Evolutionary conservation across 257 asterid species (phyloP).

Genomic region (Capsicum chinense): DNA sequence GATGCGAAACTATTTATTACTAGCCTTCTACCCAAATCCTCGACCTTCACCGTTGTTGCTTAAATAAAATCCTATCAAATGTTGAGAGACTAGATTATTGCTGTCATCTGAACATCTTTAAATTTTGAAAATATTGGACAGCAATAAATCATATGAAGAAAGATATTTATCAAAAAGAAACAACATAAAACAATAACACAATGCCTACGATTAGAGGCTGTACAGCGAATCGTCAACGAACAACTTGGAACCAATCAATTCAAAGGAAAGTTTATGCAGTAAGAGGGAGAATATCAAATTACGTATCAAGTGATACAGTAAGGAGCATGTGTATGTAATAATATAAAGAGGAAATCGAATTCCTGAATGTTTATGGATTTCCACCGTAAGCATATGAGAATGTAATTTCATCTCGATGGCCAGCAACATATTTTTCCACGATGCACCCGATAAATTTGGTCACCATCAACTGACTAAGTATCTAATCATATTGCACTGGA

Average conservation of each 20-base stretch:
- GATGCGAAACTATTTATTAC: too few species aligned
- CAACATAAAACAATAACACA: too few species aligned
- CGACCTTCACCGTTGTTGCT: background rate
- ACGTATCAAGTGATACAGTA: too few species aligned
- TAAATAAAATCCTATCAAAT: background rate
- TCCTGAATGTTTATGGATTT: slow-evolving; percentile 5
- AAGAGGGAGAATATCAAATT: too few species aligned
- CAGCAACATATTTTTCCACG: background rate
- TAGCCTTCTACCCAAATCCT: too few species aligned
- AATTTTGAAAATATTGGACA: background rate
- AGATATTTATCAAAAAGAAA: too few species aligned
- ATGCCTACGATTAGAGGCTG: too few species aligned
- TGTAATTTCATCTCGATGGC: background rate
- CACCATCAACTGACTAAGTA: background rate
- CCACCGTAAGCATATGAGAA: background rate
- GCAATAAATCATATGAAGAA: background rate
- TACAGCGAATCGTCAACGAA: too few species aligned
- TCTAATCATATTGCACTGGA: background rate
- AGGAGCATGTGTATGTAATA: too few species aligned
- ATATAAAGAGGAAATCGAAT: background rate
- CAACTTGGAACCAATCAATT: too few species aligned
- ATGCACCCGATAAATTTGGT: background rate
- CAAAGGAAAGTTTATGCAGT: too few species aligned
- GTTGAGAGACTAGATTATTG: background rate
- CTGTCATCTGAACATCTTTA: background rate